These are phyloP conservation scores for Xerophyta viscosa DNA, from an alignment of 106 monocot species.

Conservation along the genomic window DNA sequence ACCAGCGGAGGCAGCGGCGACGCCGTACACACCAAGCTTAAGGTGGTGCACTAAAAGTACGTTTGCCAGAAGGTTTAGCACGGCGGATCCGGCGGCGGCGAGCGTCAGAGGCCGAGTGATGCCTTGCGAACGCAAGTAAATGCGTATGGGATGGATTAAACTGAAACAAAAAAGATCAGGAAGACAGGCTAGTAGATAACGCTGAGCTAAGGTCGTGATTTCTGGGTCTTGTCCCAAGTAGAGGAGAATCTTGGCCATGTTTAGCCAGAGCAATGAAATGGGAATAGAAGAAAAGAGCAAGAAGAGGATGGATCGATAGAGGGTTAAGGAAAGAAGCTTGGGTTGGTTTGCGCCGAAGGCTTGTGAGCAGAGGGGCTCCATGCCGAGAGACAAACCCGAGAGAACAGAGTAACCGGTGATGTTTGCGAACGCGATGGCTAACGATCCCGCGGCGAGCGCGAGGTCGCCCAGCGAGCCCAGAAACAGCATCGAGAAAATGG, in stretches of 20 bases:
- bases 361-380: constrained; percentile 69
- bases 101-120: constrained; percentile 3
- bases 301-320: constrained; percentile 2
- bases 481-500: constrained; percentile 36
- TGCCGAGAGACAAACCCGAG: constrained; percentile 45
- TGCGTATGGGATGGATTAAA: constrained; percentile 7
- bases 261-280: constrained; percentile 4
- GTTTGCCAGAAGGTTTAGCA: neutral
- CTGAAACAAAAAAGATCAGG: constrained; percentile 4
- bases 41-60: neutral
- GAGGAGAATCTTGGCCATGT: constrained; percentile 9
- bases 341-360: constrained; percentile 30
- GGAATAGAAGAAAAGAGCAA: constrained; percentile 5
- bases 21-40: neutral
- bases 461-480: constrained; percentile 33
- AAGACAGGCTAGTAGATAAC: constrained; percentile 4
- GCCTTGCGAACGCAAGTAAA: constrained; percentile 6
- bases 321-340: constrained; percentile 3
- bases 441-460: constrained; percentile 45
- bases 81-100: constrained; percentile 3
- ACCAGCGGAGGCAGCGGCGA: constrained; percentile 2
- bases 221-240: constrained; percentile 12
- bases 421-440: constrained; percentile 64
- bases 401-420: constrained; percentile 61
- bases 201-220: constrained; percentile 2